phyloP scores from a whole-genome alignment of 108 stramenopile species.

The Craspedostauros australis region DNA sequence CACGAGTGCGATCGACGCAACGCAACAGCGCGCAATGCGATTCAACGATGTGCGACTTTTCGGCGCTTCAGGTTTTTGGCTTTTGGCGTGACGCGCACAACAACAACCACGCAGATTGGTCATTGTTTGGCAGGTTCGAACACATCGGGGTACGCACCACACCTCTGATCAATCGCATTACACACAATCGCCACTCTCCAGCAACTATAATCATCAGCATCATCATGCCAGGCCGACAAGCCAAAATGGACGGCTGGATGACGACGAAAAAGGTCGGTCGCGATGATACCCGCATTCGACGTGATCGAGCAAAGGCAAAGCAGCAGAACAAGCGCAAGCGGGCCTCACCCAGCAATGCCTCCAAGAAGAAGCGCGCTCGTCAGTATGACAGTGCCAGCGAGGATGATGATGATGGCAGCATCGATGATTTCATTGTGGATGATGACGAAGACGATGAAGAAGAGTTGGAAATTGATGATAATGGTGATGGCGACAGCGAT shows the following conservation, averaged over 20 bases:
- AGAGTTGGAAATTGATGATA: conserved; percentile 2
- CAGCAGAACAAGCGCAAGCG: conserved; percentile 11
- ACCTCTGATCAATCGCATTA: too few relatives aligned
- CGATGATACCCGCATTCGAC: conserved; percentile 46
- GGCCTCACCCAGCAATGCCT: background rate
- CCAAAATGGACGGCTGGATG: conserved; percentile 65
- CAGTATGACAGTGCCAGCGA: conserved; percentile 30
- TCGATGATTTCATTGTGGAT: conserved; percentile 17
- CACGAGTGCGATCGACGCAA: too few relatives aligned
- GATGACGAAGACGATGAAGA: conserved; percentile 29
- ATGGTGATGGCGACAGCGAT: conserved; percentile 14
- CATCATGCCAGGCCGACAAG: too few relatives aligned
- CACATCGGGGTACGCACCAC: too few relatives aligned
- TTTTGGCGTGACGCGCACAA: too few relatives aligned
- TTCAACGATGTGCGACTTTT: too few relatives aligned
- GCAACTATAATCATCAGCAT: too few relatives aligned
- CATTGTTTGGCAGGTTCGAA: too few relatives aligned
- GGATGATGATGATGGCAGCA: conserved; percentile 13
- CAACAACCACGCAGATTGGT: too few relatives aligned
- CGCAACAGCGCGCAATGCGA: too few relatives aligned
- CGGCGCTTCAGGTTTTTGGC: too few relatives aligned
- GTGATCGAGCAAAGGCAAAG: conserved; percentile 16
- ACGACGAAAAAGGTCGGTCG: conserved; percentile 53
- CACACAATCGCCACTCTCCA: too few relatives aligned
- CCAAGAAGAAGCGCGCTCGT: conserved; percentile 8